Conservation (phyloP, 1,139 yeast genomes). For the Insectozyma bohioensis region DNA sequence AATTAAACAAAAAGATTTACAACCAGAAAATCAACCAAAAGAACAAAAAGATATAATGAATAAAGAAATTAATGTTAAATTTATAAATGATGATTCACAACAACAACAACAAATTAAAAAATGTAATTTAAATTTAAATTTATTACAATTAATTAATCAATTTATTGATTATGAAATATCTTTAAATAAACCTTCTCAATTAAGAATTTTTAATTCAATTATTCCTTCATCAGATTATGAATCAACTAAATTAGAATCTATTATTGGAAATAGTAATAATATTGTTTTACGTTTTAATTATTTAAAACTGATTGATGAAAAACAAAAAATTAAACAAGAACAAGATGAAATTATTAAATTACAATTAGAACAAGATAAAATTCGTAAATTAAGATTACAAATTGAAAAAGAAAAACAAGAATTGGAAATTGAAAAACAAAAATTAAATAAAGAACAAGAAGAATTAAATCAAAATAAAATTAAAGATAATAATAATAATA, state of each 20-base stretch:
- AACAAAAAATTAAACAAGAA: conserved; percentile 11
- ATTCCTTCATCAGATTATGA: conserved; percentile 13
- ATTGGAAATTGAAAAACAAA: conserved; percentile 2
- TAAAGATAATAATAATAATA: no score
- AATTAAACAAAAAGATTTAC: conserved; percentile 13
- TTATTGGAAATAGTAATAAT: conserved; percentile 19
- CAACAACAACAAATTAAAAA: conserved; percentile 10
- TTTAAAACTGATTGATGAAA: conserved; percentile 9
- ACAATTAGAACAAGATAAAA: conserved; percentile 20
- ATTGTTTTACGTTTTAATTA: conserved; percentile 24
- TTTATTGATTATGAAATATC: conserved; percentile 16
- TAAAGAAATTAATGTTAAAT: conserved; percentile 25
- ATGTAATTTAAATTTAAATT: conserved; percentile 11
- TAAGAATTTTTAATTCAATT: conserved; percentile 13
- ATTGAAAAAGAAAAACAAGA: conserved; percentile 7
- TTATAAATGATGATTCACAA: conserved; percentile 16
- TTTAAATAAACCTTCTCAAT: conserved; percentile 6
- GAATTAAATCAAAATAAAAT: background rate
- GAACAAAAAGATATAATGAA: no score
- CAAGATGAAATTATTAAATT: conserved; percentile 22
- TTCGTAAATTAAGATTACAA: conserved; percentile 10
- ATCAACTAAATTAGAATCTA: conserved; percentile 13
- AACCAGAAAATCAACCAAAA: no score
- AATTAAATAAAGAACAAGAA: conserved; percentile 1
- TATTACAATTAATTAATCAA: conserved; percentile 14